Conservation (phyloP, 192 early-diverging fungal genomes). For the Cetraspora pellucida region DNA sequence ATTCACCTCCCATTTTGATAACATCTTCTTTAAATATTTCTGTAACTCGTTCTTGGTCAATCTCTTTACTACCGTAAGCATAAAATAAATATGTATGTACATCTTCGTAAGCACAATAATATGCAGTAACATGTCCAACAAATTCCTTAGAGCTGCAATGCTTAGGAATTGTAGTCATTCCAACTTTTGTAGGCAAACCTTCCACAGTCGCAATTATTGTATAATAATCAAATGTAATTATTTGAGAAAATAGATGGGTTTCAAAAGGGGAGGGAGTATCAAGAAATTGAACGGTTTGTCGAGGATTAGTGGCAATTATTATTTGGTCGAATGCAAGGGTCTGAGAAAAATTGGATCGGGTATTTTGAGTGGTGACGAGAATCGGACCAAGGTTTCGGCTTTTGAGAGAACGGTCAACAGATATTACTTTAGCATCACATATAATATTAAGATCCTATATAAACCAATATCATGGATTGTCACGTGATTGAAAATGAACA, state of each 20-base stretch:
- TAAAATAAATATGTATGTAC: constrained; percentile 25
- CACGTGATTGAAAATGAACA: neutral
- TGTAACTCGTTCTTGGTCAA: constrained; percentile 1
- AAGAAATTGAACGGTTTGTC: constrained; percentile 20
- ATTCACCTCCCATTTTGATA: neutral
- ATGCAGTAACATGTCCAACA: constrained; percentile 23
- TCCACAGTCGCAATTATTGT: constrained; percentile 21
- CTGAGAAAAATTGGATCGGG: neutral
- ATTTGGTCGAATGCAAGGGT: constrained; percentile 14
- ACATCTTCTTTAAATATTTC: constrained; percentile 23
- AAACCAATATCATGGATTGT: neutral
- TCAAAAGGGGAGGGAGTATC: neutral
- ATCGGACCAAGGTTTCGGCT: neutral
- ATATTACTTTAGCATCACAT: neutral
- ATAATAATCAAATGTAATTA: constrained; percentile 16
- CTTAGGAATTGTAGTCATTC: constrained; percentile 27
- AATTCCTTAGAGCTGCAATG: constrained; percentile 5
- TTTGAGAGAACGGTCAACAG: constrained; percentile 20
- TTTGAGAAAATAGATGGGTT: neutral
- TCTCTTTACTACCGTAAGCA: neutral
- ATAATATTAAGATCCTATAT: neutral
- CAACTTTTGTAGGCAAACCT: constrained; percentile 15
- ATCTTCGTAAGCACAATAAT: constrained; percentile 16
- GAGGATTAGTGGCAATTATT: constrained; percentile 24
- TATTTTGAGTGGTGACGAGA: neutral